phyloP scores from a whole-genome alignment of 2,329 filamentous ascomycete species.

The Leptoxyphium fumago region DNA sequence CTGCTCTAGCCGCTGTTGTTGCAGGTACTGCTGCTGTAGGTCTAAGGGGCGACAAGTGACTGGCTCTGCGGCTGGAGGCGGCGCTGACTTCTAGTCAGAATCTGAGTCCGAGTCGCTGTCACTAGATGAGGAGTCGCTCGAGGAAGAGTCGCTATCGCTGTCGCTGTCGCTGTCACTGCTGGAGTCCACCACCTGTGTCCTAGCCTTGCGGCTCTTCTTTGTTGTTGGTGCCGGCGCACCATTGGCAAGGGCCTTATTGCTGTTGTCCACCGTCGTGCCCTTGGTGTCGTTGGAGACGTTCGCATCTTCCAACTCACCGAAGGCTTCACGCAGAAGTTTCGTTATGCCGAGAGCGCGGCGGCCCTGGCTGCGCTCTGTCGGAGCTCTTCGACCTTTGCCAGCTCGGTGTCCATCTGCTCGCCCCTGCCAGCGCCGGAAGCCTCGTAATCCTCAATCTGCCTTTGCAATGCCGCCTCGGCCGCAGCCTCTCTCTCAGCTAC shows the following conservation, averaged over 20 bases:
- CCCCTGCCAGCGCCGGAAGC: slow-evolving; percentile 13
- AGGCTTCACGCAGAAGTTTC: background rate
- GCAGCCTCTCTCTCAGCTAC: slow-evolving; percentile 20
- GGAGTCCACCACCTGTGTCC: slow-evolving; percentile 16
- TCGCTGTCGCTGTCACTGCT: slow-evolving; percentile 8
- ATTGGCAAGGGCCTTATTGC: background rate
- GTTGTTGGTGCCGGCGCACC: slow-evolving; percentile 1
- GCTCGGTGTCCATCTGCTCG: slow-evolving; percentile 16
- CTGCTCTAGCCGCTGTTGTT: no score
- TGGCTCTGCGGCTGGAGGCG: background rate
- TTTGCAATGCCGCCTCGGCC: slow-evolving; percentile 22
- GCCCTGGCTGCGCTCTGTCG: slow-evolving; percentile 16
- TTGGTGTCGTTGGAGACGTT: background rate
- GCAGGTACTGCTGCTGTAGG: background rate
- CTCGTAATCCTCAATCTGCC: slow-evolving; percentile 13
- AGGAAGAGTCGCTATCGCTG: slow-evolving; percentile 4
- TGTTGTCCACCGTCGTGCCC: background rate
- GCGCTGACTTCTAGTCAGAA: background rate
- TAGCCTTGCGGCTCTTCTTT: slow-evolving; percentile 16
- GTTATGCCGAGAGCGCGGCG: slow-evolving; percentile 12
- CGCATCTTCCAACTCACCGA: no score
- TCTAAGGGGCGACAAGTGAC: slow-evolving; percentile 2
- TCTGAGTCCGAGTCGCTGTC: slow-evolving; percentile 7
- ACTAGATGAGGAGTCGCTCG: background rate
- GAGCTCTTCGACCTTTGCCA: slow-evolving; percentile 19